These are phyloP conservation scores for Nemania abortiva DNA, from an alignment of 2,329 filamentous ascomycete genomes.

Conservation along the genomic window DNA sequence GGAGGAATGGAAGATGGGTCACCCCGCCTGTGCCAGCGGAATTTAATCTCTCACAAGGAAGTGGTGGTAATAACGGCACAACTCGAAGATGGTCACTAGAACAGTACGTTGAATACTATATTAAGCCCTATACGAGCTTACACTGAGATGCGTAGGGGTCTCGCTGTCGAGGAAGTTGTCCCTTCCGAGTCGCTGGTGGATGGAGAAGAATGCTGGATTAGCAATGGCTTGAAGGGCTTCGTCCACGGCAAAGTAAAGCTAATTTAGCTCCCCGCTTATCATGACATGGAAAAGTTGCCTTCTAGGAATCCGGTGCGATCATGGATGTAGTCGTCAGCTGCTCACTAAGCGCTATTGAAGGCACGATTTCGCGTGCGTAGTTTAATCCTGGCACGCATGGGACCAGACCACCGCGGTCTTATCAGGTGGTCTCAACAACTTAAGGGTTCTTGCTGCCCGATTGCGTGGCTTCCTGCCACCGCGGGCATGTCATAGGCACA, in stretches of 20 bases:
- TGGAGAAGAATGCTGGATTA: conserved; percentile 87
- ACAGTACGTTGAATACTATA: conserved; percentile 56
- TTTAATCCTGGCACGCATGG: no score
- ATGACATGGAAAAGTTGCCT: no score
- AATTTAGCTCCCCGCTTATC: conserved; percentile 5
- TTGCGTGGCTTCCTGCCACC: no score
- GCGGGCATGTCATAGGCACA: no score
- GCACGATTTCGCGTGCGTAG: no score
- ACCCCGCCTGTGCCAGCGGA: conserved; percentile 74
- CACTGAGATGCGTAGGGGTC: conserved; percentile 54
- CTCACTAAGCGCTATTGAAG: background rate
- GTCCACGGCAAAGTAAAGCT: conserved; percentile 58
- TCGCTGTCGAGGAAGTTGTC: conserved; percentile 76
- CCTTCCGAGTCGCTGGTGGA: conserved; percentile 69
- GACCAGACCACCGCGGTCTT: no score
- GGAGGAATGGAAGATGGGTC: conserved; percentile 78
- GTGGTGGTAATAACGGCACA: conserved; percentile 85
- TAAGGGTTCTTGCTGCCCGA: no score
- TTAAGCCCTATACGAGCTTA: background rate
- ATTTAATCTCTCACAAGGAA: conserved; percentile 58
- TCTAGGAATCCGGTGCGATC: no score
- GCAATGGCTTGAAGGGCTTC: conserved; percentile 88
- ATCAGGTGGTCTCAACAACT: no score
- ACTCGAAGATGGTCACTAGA: conserved; percentile 86
- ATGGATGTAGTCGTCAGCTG: background rate